Conservation (phyloP, 345 rosid species). For the Corymbia maculata region DNA sequence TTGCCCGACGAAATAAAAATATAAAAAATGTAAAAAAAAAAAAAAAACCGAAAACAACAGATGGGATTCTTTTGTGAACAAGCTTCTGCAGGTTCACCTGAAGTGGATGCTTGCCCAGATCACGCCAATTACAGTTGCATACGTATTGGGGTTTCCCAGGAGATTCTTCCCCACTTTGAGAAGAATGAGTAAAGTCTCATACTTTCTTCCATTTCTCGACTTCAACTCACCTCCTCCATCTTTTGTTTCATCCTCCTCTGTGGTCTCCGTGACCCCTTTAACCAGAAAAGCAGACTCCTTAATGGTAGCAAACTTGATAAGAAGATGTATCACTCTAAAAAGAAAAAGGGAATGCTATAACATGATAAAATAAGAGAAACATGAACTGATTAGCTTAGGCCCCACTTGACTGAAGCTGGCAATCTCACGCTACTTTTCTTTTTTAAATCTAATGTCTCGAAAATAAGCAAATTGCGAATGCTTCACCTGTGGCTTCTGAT, state of each 20-base stretch:
- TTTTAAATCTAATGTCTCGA: neutral
- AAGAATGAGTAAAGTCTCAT: conserved; percentile 31
- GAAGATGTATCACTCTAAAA: neutral
- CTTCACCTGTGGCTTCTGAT: conserved; percentile 40
- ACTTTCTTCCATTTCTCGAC: conserved; percentile 25
- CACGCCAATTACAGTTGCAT: conserved; percentile 59
- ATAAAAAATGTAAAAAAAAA: no score
- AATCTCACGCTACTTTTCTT: neutral
- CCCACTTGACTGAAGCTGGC: conserved; percentile 7
- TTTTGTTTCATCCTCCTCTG: conserved; percentile 35
- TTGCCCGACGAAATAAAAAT: neutral
- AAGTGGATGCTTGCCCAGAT: conserved; percentile 77
- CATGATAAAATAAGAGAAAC: neutral
- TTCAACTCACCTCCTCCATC: conserved; percentile 33
- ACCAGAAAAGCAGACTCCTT: neutral
- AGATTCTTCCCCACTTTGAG: conserved; percentile 62
- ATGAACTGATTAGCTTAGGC: neutral
- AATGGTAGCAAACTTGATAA: neutral
- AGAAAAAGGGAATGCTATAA: neutral
- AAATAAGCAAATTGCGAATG: neutral
- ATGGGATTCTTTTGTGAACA: neutral
- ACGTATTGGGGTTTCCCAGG: conserved; percentile 64
- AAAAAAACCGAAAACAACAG: neutral
- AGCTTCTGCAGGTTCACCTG: conserved; percentile 28
- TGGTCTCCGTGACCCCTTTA: conserved; percentile 18